phyloP scores from a whole-genome alignment of 2,329 filamentous ascomycete species.

The Cryphonectria japonica region DNA sequence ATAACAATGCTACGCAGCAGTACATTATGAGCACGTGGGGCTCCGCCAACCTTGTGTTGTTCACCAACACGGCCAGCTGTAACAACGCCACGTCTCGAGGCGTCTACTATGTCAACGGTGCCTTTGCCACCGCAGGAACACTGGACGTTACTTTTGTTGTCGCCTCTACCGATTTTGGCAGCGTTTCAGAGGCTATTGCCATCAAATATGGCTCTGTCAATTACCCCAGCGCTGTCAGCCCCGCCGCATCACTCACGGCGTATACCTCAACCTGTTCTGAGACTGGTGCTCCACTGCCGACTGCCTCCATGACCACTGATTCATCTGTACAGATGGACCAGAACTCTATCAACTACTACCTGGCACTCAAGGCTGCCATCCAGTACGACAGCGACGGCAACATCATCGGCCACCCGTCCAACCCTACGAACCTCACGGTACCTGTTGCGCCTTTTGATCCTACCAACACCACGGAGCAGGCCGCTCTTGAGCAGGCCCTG shows the following conservation, averaged over 20 bases:
- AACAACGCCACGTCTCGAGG: background rate
- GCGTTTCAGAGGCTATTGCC: background rate
- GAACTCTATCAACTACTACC: background rate
- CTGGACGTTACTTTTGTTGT: background rate
- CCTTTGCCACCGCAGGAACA: background rate
- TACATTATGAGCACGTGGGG: conserved; percentile 5
- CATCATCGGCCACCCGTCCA: conserved; percentile 6
- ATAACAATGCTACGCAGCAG: background rate
- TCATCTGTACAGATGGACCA: conserved; percentile 3
- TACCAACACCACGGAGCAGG: conserved; percentile 2
- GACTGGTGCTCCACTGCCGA: background rate
- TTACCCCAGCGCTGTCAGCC: background rate
- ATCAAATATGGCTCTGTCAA: conserved; percentile 7
- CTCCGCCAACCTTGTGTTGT: conserved; percentile 3
- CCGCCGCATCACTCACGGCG: background rate
- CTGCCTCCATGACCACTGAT: background rate
- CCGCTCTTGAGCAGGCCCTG: conserved; percentile 2
- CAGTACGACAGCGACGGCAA: conserved; percentile 7
- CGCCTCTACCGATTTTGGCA: background rate
- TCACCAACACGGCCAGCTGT: background rate
- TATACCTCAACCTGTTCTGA: conserved; percentile 6
- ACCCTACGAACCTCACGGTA: conserved; percentile 3
- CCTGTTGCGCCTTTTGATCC: background rate
- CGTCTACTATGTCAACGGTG: background rate
- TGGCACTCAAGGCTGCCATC: background rate